Base-by-base conservation (phyloP, 805 yeast species). In the Candida ponderosae region DNA sequence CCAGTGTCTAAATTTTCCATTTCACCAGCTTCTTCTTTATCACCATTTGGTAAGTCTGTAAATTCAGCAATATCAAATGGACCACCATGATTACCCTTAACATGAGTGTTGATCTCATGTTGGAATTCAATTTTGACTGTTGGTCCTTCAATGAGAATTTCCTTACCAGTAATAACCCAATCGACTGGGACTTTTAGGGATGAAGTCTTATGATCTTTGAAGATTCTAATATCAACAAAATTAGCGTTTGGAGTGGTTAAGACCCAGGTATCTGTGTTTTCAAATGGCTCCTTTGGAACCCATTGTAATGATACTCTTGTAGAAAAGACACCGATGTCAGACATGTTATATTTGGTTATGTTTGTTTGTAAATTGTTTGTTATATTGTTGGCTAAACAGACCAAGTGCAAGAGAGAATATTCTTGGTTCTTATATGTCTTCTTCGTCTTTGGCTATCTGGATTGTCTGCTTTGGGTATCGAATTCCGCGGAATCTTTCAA, bases 271-370 rank as follows among this genome's bases (percentile, higher is more conserved):
- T 54, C 48, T 8, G 81, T 66, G 26, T 49, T 47, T 41, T 76
- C 82, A 4, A 47, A 44, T 5, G 70, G 59, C 7, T 42, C 48
- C 1, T 50, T 57, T 0, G 72, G 68, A 19, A 61, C 60, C 81
- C 81, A 75, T 53, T 68, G 72, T n/a, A 76, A 60, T 11, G 73
- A 64, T 10, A 71, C 43, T 53, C 82, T 60, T 2, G 68, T 66
- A 0, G 78, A 70, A 13, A 24, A 24, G 28, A 7, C 7, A 9
- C 28, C 28, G 5, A 11, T 7, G 4, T 24, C 28, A 24, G 28
- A 11, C 28, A 24, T 24, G 2, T n/a, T n/a, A n/a, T n/a, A n/a
- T n/a, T n/a, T n/a, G n/a, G n/a, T n/a, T n/a, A n/a, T n/a, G n/a
- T n/a, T n/a, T n/a, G n/a, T n/a, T n/a, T n/a, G n/a, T n/a, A n/a